These are phyloP conservation scores for Tulasnella sp. DNA, from an alignment of 768 basidiomycete species.

Conservation along the genomic window DNA sequence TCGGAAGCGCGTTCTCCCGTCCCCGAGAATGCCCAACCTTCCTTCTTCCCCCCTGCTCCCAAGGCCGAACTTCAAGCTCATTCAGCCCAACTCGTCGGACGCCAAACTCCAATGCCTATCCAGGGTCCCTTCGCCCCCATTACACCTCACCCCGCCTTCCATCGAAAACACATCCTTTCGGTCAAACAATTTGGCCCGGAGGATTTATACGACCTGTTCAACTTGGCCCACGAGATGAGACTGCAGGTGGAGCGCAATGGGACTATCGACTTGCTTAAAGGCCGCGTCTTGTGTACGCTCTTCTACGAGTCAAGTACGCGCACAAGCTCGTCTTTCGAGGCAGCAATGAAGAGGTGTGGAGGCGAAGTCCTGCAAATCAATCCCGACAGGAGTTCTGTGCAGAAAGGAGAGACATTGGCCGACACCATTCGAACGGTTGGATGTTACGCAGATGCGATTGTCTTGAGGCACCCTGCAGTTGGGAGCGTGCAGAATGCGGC, in stretches of 20 bases:
- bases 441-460: constrained; percentile 94
- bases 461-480: constrained; percentile 90
- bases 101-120: constrained; percentile 1
- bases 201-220: constrained; percentile 92
- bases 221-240: constrained; percentile 95
- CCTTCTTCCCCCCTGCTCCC: constrained; percentile 8
- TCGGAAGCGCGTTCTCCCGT: constrained; percentile 14
- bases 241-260: constrained; percentile 93
- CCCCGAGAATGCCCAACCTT: constrained; percentile 21
- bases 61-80: neutral
- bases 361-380: constrained; percentile 90
- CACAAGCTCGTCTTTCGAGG: constrained; percentile 94
- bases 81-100: neutral
- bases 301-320: constrained; percentile 98
- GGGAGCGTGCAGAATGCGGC: constrained; percentile 96
- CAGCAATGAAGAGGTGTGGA: constrained; percentile 99
- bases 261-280: constrained; percentile 83
- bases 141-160: constrained; percentile 84
- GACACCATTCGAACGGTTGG: constrained; percentile 94
- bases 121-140: constrained; percentile 50
- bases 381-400: constrained; percentile 80
- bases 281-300: constrained; percentile 85
- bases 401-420: constrained; percentile 90
- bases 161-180: constrained; percentile 88
- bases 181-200: constrained; percentile 91